Conservation (phyloP, 2,329 filamentous ascomycete species). For the Xenoacremonium recifei region DNA sequence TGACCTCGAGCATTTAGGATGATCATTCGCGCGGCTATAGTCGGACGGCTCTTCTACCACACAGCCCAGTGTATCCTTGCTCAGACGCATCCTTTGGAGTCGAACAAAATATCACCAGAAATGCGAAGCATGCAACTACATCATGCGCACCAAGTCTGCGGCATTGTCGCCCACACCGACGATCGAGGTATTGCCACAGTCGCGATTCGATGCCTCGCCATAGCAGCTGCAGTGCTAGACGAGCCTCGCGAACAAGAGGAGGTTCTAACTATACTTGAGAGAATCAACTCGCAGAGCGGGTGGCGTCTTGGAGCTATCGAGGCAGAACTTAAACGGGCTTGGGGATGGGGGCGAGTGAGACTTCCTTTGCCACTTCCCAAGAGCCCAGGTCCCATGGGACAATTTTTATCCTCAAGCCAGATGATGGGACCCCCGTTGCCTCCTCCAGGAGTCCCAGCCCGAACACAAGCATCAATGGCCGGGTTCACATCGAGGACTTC, state of each 20-base stretch:
- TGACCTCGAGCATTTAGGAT: slow-evolving; percentile 56
- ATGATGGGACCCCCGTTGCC: slow-evolving; percentile 6
- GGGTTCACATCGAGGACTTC: slow-evolving; percentile 13
- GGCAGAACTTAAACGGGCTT: slow-evolving; percentile 69
- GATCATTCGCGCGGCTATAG: slow-evolving; percentile 76
- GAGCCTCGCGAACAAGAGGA: slow-evolving; percentile 74
- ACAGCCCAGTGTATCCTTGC: slow-evolving; percentile 79
- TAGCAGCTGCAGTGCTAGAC: slow-evolving; percentile 72
- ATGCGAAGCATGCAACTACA: slow-evolving; percentile 69
- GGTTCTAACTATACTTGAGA: slow-evolving; percentile 72
- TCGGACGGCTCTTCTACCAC: slow-evolving; percentile 86
- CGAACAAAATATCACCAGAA: slow-evolving; percentile 57
- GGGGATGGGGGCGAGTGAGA: slow-evolving; percentile 60
- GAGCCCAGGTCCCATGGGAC: background rate
- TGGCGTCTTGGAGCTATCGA: slow-evolving; percentile 76
- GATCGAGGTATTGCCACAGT: slow-evolving; percentile 77
- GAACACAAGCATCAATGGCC: slow-evolving; percentile 6
- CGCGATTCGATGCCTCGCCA: slow-evolving; percentile 74
- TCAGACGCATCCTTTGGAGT: slow-evolving; percentile 71
- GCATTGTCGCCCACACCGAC: slow-evolving; percentile 82
- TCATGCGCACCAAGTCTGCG: slow-evolving; percentile 83
- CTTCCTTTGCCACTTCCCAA: slow-evolving; percentile 8
- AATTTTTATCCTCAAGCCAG: background rate
- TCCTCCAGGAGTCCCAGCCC: background rate
- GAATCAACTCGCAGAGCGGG: slow-evolving; percentile 72